These are phyloP conservation scores for Heritiera fomes DNA, from an alignment of 345 rosid species.

Conservation along the genomic window DNA sequence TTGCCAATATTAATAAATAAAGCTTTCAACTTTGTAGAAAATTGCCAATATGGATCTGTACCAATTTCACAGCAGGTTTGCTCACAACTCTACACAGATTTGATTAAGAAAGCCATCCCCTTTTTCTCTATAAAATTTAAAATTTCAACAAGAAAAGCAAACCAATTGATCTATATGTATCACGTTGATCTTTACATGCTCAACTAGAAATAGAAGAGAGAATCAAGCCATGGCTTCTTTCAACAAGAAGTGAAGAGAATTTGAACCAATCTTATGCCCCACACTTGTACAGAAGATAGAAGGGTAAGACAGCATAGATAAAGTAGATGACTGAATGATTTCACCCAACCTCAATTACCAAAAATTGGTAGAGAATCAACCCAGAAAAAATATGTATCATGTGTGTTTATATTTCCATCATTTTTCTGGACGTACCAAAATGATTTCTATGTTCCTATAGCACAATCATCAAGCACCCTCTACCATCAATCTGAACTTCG, in stretches of 20 bases:
- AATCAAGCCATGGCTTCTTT: background rate
- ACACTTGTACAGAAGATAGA: background rate
- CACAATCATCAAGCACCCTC: background rate
- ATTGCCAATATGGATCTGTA: background rate
- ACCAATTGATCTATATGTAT: background rate
- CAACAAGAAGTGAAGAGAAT: background rate
- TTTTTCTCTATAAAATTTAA: background rate
- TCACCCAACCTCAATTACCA: background rate
- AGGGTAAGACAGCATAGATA: background rate
- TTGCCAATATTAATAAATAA: background rate
- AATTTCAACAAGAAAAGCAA: background rate
- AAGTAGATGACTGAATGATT: background rate
- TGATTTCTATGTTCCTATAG: background rate
- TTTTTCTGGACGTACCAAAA: background rate
- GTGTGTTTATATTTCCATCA: background rate
- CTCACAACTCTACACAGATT: background rate
- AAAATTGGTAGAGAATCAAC: background rate
- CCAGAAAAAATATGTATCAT: background rate
- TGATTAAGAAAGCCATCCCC: background rate
- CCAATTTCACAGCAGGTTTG: background rate
- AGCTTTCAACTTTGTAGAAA: background rate
- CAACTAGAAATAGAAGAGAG: background rate
- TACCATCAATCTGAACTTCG: background rate
- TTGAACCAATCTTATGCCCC: background rate
- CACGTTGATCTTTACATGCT: background rate